Percentiles rank a stretch among this genome's conserved stretches.
These are phyloP conservation scores for Acanthochlamys bracteata DNA, from an alignment of 106 monocot species.

Conservation along the genomic window DNA sequence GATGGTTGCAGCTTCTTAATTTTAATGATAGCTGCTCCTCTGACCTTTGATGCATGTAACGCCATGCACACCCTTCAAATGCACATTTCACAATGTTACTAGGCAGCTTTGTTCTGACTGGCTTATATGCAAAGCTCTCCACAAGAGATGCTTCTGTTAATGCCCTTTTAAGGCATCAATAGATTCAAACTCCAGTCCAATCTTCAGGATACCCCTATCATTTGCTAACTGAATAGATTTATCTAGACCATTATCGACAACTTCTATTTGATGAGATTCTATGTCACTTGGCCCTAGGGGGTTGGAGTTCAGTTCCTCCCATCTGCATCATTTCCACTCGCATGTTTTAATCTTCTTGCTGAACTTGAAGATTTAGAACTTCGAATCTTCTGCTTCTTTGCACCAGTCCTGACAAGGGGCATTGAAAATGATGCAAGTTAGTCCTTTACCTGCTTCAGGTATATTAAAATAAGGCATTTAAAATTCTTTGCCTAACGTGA, in stretches of 20 bases:
- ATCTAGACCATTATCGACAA: not conserved
- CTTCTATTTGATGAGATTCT: not conserved
- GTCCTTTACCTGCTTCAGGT: too few species aligned
- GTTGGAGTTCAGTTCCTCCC: not conserved
- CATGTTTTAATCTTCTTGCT: not conserved
- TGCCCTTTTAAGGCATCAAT: not conserved
- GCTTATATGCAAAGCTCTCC: not conserved
- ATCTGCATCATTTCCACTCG: not conserved
- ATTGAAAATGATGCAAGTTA: too few species aligned
- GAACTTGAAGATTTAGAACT: not conserved
- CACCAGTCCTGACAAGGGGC: not conserved
- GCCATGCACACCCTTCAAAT: conserved; percentile 1
- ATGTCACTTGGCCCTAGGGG: not conserved
- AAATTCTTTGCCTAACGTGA: too few species aligned
- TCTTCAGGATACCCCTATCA: not conserved
- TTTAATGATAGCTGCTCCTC: not conserved
- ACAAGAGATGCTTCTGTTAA: conserved; percentile 2
- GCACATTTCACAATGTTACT: not conserved
- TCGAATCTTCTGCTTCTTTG: not conserved
- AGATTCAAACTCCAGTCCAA: not conserved
- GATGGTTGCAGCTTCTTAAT: not conserved
- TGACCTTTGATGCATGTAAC: conserved; percentile 4
- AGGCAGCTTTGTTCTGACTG: not conserved
- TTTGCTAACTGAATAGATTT: not conserved
- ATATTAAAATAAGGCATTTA: too few species aligned